These are phyloP conservation scores for Aspergillus brunneoviolaceus DNA, from an alignment of 2,329 filamentous ascomycete genomes.

Conservation along the genomic window DNA sequence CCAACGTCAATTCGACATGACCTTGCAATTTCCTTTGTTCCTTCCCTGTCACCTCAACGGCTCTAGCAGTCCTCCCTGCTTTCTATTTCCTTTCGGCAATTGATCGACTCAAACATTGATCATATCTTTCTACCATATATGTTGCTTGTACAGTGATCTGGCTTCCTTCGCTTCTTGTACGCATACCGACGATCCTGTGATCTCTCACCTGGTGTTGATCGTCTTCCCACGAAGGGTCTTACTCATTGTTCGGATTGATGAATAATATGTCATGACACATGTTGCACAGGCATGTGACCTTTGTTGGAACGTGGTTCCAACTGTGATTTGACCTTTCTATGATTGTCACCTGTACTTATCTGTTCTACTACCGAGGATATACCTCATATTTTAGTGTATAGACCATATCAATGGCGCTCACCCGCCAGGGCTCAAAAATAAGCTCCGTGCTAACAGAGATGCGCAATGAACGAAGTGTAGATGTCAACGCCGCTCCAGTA, in stretches of 20 bases:
- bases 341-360: conserved; percentile 12
- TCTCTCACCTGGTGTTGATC: conserved; percentile 5
- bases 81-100: background rate
- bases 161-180: conserved; percentile 13
- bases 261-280: conserved; percentile 19
- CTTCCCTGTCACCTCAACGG: conserved; percentile 8
- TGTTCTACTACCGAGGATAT: conserved; percentile 12
- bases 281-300: conserved; percentile 13
- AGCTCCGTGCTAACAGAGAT: background rate
- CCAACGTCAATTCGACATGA: conserved; percentile 3
- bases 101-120: conserved; percentile 7
- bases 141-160: conserved; percentile 16
- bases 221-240: background rate
- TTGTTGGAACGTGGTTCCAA: conserved; percentile 4
- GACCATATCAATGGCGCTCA: conserved; percentile 1
- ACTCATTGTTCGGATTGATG: conserved; percentile 21
- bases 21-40: conserved; percentile 15
- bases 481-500: background rate
- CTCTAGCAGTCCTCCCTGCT: conserved; percentile 1
- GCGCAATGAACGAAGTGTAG: background rate
- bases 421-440: background rate
- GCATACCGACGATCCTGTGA: conserved; percentile 8
- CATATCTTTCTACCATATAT: conserved; percentile 11
- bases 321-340: conserved; percentile 8
- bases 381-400: conserved; percentile 12